Evolutionary conservation across 345 rosid species (phyloP), one percentile per base, ranked within the genome.

Genomic region (Lagerstroemia speciosa): DNA sequence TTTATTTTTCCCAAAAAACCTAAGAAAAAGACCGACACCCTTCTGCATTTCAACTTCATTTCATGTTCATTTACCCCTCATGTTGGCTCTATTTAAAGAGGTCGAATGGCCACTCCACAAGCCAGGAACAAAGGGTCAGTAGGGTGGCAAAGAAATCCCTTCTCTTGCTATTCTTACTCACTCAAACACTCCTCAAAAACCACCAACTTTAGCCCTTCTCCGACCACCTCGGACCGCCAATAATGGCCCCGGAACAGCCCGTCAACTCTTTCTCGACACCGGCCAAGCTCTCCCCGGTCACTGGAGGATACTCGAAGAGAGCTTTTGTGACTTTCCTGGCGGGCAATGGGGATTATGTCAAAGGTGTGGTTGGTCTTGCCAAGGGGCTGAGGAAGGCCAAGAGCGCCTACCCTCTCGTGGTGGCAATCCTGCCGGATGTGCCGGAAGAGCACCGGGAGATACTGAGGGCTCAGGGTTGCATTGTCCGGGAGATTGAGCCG

Each of bases 371-470:
- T 14, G 67, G 67, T 6, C 40, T 65, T 19, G 67, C 67, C 67
- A 65, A 65, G 48, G 67, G 70, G 15, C 70, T 67, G 27, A 46
- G 70, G 61, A 46, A 67, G 61, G 41, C 38, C n/a, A 67, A 48
- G 70, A 67, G 70, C 40, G 40, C 38, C 22, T 67, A 67, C 70
- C 70, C 70, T 46, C 62, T 67, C 17, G 60, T 67, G 38, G 70
- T 67, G 17, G 70, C 70, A 5, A 31, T 67, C 41, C 10, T 67
- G 15, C 70, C 70, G 6, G 70, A 67, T 24, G 70, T 67, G 17
- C 70, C 70, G 0, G 70, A 67, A 29, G 70, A 67, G 27, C 70
- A 67, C 58, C 70, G 70, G 3, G 43, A 67, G 70, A 67, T 67
- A n/a, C 62, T 67, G 8, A 53, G 40, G 62, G 58, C 58, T 50